A percentile compares a stretch with the other conserved stretches of the same genome.
phyloP scores from a whole-genome alignment of 306 rosid genomes.

The Pueraria montana region DNA sequence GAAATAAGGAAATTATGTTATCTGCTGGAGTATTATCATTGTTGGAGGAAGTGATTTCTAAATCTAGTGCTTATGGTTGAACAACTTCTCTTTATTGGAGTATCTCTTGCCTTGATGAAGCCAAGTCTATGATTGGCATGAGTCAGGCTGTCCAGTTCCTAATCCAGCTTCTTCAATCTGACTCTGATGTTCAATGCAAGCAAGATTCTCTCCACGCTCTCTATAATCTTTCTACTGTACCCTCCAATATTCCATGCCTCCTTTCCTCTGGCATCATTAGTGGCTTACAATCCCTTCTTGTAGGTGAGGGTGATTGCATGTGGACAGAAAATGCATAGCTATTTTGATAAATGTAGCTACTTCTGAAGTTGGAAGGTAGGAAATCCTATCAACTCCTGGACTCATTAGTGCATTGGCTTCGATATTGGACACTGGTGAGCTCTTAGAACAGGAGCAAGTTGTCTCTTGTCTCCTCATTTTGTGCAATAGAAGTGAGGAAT shows the following conservation, averaged over 20 bases:
- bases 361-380: slow-evolving; percentile 72
- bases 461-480: slow-evolving; percentile 78
- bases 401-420: slow-evolving; percentile 73
- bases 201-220: slow-evolving; percentile 90
- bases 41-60: slow-evolving; percentile 82
- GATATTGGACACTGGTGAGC: slow-evolving; percentile 77
- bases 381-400: slow-evolving; percentile 65
- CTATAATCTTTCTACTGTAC: slow-evolving; percentile 77
- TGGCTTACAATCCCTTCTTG: slow-evolving; percentile 74
- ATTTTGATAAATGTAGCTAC: slow-evolving; percentile 82
- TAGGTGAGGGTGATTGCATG: slow-evolving; percentile 61
- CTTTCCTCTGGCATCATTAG: slow-evolving; percentile 72
- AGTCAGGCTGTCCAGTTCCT: slow-evolving; percentile 83
- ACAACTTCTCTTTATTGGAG: slow-evolving; percentile 88
- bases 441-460: slow-evolving; percentile 91
- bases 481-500: slow-evolving; percentile 79
- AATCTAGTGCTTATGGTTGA: slow-evolving; percentile 67
- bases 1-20: slow-evolving; percentile 91
- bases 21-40: slow-evolving; percentile 75
- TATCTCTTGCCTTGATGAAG: slow-evolving; percentile 91
- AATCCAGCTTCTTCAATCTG: slow-evolving; percentile 65
- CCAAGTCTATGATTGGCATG: slow-evolving; percentile 76
- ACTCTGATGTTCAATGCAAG: slow-evolving; percentile 72
- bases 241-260: slow-evolving; percentile 74
- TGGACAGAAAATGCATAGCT: slow-evolving; percentile 86